Conservation (phyloP, 495 filamentous ascomycete genomes). For the Schizothecium vesticola region DNA sequence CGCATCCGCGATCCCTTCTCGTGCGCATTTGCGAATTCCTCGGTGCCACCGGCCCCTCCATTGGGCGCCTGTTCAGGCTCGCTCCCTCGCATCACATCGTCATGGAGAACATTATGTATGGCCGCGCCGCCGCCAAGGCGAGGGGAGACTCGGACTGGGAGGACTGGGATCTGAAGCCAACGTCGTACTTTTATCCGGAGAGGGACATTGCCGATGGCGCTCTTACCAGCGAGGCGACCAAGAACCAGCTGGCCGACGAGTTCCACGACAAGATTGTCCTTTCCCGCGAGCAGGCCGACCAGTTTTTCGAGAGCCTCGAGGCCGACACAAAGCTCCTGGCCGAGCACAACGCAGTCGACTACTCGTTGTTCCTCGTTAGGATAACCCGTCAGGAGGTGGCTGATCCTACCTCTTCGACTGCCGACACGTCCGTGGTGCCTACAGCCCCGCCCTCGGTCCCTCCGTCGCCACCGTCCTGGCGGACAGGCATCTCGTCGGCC, state of each 20-base stretch:
- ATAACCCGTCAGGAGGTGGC: constrained; percentile 28
- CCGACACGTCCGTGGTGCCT: constrained; percentile 19
- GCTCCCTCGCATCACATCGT: constrained; percentile 63
- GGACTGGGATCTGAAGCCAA: constrained; percentile 65
- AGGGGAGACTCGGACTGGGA: constrained; percentile 51
- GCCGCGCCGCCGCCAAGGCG: constrained; percentile 39
- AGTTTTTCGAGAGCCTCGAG: constrained; percentile 45
- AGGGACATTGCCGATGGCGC: constrained; percentile 57
- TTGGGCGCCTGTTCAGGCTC: constrained; percentile 50
- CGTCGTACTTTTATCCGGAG: constrained; percentile 67
- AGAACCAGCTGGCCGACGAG: constrained; percentile 54
- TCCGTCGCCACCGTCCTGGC: constrained; percentile 43
- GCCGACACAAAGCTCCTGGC: constrained; percentile 56
- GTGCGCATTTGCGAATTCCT: constrained; percentile 67
- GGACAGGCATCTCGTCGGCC: constrained; percentile 50
- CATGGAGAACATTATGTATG: constrained; percentile 67
- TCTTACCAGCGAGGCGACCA: constrained; percentile 53
- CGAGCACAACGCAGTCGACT: constrained; percentile 59
- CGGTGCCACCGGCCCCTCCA: constrained; percentile 43
- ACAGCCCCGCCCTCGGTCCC: constrained; percentile 26
- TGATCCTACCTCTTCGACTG: constrained; percentile 19
- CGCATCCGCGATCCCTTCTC: constrained; percentile 51
- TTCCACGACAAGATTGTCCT: constrained; percentile 62
- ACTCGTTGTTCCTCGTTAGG: constrained; percentile 62
- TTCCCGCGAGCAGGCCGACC: constrained; percentile 41